These are phyloP conservation scores for Mayamaea pseudoterrestris DNA, from an alignment of 108 stramenopile genomes.

Conservation along the genomic window DNA sequence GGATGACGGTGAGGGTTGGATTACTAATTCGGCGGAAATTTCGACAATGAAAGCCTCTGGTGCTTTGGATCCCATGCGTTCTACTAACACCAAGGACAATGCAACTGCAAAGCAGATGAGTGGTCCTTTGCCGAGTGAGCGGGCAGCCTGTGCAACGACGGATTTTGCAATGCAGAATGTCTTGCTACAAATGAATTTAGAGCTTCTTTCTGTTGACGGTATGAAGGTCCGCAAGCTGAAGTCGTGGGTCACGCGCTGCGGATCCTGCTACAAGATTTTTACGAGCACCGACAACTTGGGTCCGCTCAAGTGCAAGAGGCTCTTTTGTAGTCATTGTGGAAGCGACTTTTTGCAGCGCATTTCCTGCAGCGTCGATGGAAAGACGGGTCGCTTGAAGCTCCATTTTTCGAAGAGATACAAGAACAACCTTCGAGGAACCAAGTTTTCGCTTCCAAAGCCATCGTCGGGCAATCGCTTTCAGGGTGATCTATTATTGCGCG, in stretches of 20 bases:
- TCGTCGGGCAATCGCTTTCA: conserved; percentile 55
- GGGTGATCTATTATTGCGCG: conserved; percentile 89
- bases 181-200: conserved; percentile 91
- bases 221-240: conserved; percentile 69
- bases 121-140: conserved; percentile 38
- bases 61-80: conserved; percentile 4
- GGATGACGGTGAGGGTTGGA: conserved; percentile 88
- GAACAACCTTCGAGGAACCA: conserved; percentile 78
- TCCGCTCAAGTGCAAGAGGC: conserved; percentile 21
- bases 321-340: conserved; percentile 95
- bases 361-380: conserved; percentile 78
- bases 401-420: conserved; percentile 77
- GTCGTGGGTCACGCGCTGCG: conserved; percentile 93
- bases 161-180: conserved; percentile 99
- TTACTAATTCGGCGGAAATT: conserved; percentile 61
- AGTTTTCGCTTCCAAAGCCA: conserved; percentile 88
- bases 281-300: conserved; percentile 29
- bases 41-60: conserved; percentile 26
- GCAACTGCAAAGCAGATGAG: not conserved
- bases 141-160: conserved; percentile 91
- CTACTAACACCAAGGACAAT: not conserved
- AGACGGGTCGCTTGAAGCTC: conserved; percentile 73
- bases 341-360: conserved; percentile 76
- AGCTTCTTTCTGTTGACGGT: conserved; percentile 81
- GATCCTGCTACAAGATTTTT: conserved; percentile 85